A percentile compares a stretch with the other conserved stretches of the same genome.
Conservation (phyloP, 306 rosid genomes). For the Mimosa pudica region DNA sequence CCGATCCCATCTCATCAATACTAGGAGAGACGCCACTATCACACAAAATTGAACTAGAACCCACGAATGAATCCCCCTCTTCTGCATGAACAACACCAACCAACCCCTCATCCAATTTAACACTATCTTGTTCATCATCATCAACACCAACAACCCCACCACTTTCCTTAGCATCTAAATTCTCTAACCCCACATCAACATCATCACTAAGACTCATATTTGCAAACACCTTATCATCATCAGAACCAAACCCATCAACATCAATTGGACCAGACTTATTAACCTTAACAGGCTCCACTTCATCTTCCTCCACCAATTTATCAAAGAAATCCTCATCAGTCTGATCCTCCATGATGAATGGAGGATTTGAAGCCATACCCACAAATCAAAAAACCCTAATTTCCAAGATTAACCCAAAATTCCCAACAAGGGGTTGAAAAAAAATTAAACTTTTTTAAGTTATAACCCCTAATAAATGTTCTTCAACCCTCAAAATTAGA, state of each 20-base stretch:
- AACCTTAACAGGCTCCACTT: constrained; percentile 34
- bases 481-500: constrained; percentile 25
- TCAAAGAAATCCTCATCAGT: constrained; percentile 92
- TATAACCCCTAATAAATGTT: constrained; percentile 16
- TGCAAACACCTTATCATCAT: constrained; percentile 54
- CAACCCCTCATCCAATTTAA: constrained; percentile 31
- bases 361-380: constrained; percentile 88
- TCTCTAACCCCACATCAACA: constrained; percentile 40
- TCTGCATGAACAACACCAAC: constrained; percentile 36
- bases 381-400: constrained; percentile 44
- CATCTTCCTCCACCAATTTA: constrained; percentile 80
- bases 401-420: constrained; percentile 16
- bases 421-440: constrained; percentile 13
- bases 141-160: constrained; percentile 35
- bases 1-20: constrained; percentile 42
- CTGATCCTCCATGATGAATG: constrained; percentile 87
- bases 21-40: constrained; percentile 23
- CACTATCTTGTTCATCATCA: constrained; percentile 33
- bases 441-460: neutral
- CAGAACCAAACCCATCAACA: constrained; percentile 50
- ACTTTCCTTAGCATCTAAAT: constrained; percentile 34
- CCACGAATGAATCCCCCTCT: constrained; percentile 38
- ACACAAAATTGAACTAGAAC: constrained; percentile 39
- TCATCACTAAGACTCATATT: constrained; percentile 54
- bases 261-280: constrained; percentile 35